A percentile compares a stretch with the other conserved stretches of the same genome.
phyloP scores from a whole-genome alignment of 345 rosid genomes.

The Linum trigynum region DNA sequence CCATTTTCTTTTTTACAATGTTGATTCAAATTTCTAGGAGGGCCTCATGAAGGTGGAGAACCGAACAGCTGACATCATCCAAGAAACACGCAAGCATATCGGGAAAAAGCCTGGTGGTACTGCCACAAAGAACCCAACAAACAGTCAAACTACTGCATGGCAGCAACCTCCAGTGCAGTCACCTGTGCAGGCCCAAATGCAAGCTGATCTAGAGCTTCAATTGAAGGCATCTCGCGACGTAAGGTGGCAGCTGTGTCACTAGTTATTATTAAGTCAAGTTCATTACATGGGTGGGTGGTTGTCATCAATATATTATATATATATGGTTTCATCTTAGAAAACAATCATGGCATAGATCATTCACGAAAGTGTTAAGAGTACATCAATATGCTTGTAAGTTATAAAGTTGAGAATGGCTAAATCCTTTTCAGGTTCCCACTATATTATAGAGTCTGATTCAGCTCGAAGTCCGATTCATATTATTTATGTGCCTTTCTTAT shows the following conservation, averaged over 20 bases:
- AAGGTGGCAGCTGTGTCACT: constrained; percentile 28
- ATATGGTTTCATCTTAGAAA: constrained; percentile 2
- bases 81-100: constrained; percentile 29
- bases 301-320: constrained; percentile 10
- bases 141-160: background rate
- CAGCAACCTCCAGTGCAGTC: constrained; percentile 31
- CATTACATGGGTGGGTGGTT: constrained; percentile 16
- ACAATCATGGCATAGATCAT: background rate
- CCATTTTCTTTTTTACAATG: background rate
- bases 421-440: background rate
- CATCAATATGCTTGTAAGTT: background rate
- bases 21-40: constrained; percentile 13
- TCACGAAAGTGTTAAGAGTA: background rate
- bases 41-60: constrained; percentile 23
- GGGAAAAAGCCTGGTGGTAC: constrained; percentile 14
- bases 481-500: too few species aligned
- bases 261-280: constrained; percentile 26
- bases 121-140: constrained; percentile 14
- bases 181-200: constrained; percentile 17
- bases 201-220: constrained; percentile 41
- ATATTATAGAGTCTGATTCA: background rate
- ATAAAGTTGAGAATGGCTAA: background rate
- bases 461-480: too few species aligned
- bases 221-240: constrained; percentile 12
- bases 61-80: constrained; percentile 24